Base-by-base conservation (phyloP, 345 rosid genomes). In the Gossypium raimondii region DNA sequence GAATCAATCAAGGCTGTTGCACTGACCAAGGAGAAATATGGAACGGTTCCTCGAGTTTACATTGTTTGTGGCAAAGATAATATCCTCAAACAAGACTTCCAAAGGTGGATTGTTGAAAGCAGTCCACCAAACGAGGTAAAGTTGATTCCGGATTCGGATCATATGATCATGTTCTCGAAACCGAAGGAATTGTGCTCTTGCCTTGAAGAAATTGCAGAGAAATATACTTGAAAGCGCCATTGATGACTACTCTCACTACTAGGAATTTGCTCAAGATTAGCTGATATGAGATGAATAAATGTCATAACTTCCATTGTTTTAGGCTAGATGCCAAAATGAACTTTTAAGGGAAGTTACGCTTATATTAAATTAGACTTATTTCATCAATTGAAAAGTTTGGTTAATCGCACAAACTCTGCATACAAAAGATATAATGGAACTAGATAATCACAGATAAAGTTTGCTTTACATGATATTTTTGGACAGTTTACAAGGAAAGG, bases 101-200 rank as follows among this genome's bases (percentile, higher is more conserved):
- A 86, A n/a, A 77, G 79, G 61, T 81, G 85, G 89, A 82, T 73
- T 73, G 69, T 84, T 12, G 74, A 77, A 72, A 79, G 72, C 34
- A 76, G 51, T 60, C 86, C 89, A 2, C 43, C 75, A 1, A 78
- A 77, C 20, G 83, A 83, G 41, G 79, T 75, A 12, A 81, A 59
- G 80, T 27, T 61, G 61, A 78, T 83, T 57, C 7, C 76, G 8
- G 86, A 78, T 17, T 79, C 86, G 10, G 86, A 86, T 77, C 86
- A 86, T 58, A 88, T 84, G 88, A 76, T 70, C 34, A 81, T 85
- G 87, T 50, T 81, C 51, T 79, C 85, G 10, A 81, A 82, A 66
- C 82, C 87, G 5, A 24, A 50, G 0, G 78, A 85, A 27, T 72
- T 85, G 0, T 80, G 69, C 67, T 77, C 57, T 29, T 71, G 48